A percentile compares a stretch with the other conserved stretches of the same genome.
Evolutionary conservation across 495 filamentous ascomycete species (phyloP).

Genomic region (Cetradonia linearis): DNA sequence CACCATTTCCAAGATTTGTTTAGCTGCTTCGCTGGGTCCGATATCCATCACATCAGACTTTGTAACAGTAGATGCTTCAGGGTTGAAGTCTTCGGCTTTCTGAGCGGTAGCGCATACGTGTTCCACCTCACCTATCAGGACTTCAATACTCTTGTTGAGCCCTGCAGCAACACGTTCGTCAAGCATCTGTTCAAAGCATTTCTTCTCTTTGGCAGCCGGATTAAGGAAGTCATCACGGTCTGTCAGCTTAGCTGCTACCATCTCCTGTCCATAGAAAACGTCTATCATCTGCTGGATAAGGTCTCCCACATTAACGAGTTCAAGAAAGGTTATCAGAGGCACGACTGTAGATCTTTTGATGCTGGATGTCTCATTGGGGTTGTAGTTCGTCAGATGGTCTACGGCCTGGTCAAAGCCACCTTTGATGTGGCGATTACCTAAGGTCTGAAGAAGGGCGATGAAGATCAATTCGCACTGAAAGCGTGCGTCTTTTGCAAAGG

Average conservation of each 20-base stretch:
- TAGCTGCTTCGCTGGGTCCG: constrained; percentile 68
- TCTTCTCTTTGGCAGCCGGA: constrained; percentile 86
- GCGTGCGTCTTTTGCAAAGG: constrained; percentile 70
- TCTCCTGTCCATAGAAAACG: constrained; percentile 94
- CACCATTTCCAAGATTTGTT: constrained; percentile 71
- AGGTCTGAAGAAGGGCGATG: constrained; percentile 65
- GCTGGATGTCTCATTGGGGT: constrained; percentile 73
- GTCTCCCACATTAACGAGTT: constrained; percentile 96
- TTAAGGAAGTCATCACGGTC: constrained; percentile 93
- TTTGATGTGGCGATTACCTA: constrained; percentile 82
- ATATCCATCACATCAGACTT: constrained; percentile 55
- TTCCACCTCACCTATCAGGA: constrained; percentile 96
- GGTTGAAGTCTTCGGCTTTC: constrained; percentile 81
- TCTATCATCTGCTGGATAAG: constrained; percentile 99
- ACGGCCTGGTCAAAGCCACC: constrained; percentile 86
- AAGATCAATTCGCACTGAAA: constrained; percentile 90
- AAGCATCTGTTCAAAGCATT: constrained; percentile 97
- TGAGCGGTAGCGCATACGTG: constrained; percentile 88
- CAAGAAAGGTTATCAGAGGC: constrained; percentile 89
- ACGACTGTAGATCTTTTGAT: constrained; percentile 65
- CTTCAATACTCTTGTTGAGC: constrained; percentile 93
- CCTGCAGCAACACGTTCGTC: constrained; percentile 95
- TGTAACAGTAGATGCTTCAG: constrained; percentile 42
- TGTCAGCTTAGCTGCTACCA: constrained; percentile 68
- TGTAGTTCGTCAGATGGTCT: constrained; percentile 81